Conservation (phyloP, 805 yeast genomes). For the Cyberlindnera sargentensis region DNA sequence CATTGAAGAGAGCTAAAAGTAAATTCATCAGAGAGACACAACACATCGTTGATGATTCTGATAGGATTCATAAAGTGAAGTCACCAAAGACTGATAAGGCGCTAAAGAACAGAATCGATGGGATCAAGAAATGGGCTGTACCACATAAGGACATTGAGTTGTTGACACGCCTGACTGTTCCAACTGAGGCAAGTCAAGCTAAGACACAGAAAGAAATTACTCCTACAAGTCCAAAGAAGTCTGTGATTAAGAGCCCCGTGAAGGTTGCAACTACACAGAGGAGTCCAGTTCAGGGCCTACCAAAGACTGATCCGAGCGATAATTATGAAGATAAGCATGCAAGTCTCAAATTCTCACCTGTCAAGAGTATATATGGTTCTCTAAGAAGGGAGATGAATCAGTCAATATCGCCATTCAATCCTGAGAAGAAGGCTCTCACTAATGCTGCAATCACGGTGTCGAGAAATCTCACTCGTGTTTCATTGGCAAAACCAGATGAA, state of each 20-base stretch:
- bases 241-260: neutral
- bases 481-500: slow-evolving; percentile 17
- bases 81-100: too few species aligned
- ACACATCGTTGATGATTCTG: slow-evolving; percentile 3
- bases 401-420: slow-evolving; percentile 5
- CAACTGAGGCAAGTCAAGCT: slow-evolving; percentile 15
- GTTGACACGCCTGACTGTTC: slow-evolving; percentile 10
- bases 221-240: neutral
- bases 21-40: slow-evolving; percentile 17
- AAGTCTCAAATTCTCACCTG: slow-evolving; percentile 21
- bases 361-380: slow-evolving; percentile 22
- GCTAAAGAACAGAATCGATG: neutral
- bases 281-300: neutral
- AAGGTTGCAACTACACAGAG: neutral
- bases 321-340: slow-evolving; percentile 9
- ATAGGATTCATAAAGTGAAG: slow-evolving; percentile 2
- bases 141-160: slow-evolving; percentile 1
- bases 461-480: slow-evolving; percentile 17
- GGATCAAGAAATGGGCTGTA: neutral
- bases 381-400: slow-evolving; percentile 21
- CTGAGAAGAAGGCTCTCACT: neutral
- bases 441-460: slow-evolving; percentile 1
- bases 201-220: slow-evolving; percentile 1
- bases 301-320: neutral
- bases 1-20: slow-evolving; percentile 17